Conservation (phyloP, 2,329 filamentous ascomycete genomes). For the Ceratocystis cacaofunesta region DNA sequence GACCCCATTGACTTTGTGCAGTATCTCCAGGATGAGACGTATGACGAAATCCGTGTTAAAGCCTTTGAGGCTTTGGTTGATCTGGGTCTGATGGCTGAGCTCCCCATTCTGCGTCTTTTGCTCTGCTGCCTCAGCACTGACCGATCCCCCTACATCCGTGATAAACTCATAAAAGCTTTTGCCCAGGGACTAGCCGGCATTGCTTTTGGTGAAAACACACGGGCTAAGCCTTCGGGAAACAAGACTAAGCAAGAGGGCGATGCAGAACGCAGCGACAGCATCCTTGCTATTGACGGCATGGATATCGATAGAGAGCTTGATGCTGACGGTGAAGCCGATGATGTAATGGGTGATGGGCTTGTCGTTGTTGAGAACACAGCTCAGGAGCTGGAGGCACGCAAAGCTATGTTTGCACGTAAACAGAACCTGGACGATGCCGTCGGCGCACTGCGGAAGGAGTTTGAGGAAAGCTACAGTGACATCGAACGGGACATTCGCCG, state of each 20-base stretch:
- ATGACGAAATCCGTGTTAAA: slow-evolving; percentile 49
- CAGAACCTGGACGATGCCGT: slow-evolving; percentile 45
- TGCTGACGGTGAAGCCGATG: slow-evolving; percentile 17
- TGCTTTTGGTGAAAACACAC: slow-evolving; percentile 41
- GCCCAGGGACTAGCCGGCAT: slow-evolving; percentile 46
- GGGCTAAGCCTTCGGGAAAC: slow-evolving; percentile 8
- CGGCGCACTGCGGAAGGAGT: slow-evolving; percentile 30
- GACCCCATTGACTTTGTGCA: slow-evolving; percentile 43
- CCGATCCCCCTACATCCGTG: slow-evolving; percentile 47
- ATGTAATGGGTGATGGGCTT: slow-evolving; percentile 21
- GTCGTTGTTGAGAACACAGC: slow-evolving; percentile 28
- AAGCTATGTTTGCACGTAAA: slow-evolving; percentile 49
- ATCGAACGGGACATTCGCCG: slow-evolving; percentile 28
- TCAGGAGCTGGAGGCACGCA: slow-evolving; percentile 40
- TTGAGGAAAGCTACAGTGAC: slow-evolving; percentile 29
- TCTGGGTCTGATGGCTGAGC: slow-evolving; percentile 43
- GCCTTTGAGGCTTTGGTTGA: slow-evolving; percentile 50
- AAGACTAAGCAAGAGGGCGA: background rate
- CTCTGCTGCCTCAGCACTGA: slow-evolving; percentile 46
- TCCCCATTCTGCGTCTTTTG: slow-evolving; percentile 40
- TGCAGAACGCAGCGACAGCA: slow-evolving; percentile 10
- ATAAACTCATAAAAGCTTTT: slow-evolving; percentile 43
- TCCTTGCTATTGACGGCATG: slow-evolving; percentile 16
- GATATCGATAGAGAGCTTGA: slow-evolving; percentile 24
- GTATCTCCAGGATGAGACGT: slow-evolving; percentile 49